Conservation (phyloP, 2,329 filamentous ascomycete species). For the Fusarium illudens region DNA sequence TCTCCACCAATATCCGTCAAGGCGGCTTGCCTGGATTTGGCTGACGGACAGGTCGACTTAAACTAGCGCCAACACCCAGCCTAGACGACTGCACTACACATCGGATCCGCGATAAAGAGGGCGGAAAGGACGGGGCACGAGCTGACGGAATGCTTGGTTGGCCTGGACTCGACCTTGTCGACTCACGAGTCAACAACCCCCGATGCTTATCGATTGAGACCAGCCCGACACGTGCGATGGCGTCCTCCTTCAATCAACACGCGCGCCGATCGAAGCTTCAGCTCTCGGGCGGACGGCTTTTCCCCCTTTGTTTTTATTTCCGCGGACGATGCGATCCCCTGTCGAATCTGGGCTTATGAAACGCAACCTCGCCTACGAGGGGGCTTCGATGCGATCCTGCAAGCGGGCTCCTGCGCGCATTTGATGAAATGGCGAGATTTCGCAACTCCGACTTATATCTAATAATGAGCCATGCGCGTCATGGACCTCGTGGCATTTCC, state of each 20-base stretch:
- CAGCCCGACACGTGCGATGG: background rate
- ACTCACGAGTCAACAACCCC: background rate
- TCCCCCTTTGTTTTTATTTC: background rate
- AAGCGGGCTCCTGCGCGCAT: background rate
- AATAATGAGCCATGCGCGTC: background rate
- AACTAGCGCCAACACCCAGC: constrained; percentile 28
- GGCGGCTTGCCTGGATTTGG: constrained; percentile 27
- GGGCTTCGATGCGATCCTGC: background rate
- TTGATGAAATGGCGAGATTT: background rate
- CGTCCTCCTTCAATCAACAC: background rate
- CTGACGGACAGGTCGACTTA: constrained; percentile 16
- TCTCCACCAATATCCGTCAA: constrained; percentile 20
- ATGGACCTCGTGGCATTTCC: constrained; percentile 8
- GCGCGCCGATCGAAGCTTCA: background rate
- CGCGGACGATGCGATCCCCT: constrained; percentile 4
- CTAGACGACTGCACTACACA: too few species aligned
- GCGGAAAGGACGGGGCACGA: constrained; percentile 1
- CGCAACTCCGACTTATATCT: background rate
- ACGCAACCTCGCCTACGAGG: constrained; percentile 2
- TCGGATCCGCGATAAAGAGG: constrained; percentile 24
- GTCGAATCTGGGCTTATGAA: constrained; percentile 1
- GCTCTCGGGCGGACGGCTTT: background rate
- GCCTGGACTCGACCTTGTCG: constrained; percentile 5
- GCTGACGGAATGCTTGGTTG: background rate
- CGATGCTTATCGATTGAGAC: background rate